Evolutionary conservation across 139 green algal genomes (phyloP).

Genomic region (Chlorella sp.): DNA sequence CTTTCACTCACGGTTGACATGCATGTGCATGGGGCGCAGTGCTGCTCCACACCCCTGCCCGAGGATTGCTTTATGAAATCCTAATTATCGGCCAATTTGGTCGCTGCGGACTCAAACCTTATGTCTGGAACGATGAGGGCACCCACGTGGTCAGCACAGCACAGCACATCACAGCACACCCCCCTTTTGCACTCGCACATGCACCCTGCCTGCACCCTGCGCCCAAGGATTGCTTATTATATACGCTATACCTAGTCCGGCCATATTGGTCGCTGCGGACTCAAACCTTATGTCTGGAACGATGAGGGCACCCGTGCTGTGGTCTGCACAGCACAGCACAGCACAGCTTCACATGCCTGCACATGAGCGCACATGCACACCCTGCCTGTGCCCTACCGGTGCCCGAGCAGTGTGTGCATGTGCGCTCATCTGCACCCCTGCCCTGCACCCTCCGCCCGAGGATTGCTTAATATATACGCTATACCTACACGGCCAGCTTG

Average conservation of each 20-base stretch:
- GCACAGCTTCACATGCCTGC: too few relatives aligned
- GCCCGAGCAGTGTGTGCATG: too few relatives aligned
- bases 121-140: conserved; percentile 36
- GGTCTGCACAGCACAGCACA: not conserved
- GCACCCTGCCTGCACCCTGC: too few relatives aligned
- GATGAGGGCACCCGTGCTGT: not conserved
- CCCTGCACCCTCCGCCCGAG: not conserved
- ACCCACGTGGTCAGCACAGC: too few relatives aligned
- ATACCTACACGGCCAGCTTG: conserved; percentile 11
- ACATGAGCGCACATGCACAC: too few relatives aligned
- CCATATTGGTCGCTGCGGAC: conserved; percentile 11
- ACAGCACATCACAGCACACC: not conserved
- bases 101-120: conserved; percentile 18
- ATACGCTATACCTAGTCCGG: conserved; percentile 34
- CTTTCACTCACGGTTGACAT: not conserved
- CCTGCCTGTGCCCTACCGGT: too few relatives aligned
- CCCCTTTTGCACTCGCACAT: too few relatives aligned
- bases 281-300: conserved; percentile 25
- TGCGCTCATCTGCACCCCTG: not conserved
- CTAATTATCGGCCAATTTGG: conserved; percentile 5
- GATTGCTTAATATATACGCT: conserved; percentile 24
- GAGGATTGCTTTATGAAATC: conserved; percentile 8
- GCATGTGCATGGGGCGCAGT: too few relatives aligned
- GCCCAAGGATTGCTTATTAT: conserved; percentile 9
- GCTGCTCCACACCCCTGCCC: not conserved